Evolutionary conservation across 2,329 filamentous ascomycete species (phyloP).

Genomic region (Teratosphaeria epicoccoides): DNA sequence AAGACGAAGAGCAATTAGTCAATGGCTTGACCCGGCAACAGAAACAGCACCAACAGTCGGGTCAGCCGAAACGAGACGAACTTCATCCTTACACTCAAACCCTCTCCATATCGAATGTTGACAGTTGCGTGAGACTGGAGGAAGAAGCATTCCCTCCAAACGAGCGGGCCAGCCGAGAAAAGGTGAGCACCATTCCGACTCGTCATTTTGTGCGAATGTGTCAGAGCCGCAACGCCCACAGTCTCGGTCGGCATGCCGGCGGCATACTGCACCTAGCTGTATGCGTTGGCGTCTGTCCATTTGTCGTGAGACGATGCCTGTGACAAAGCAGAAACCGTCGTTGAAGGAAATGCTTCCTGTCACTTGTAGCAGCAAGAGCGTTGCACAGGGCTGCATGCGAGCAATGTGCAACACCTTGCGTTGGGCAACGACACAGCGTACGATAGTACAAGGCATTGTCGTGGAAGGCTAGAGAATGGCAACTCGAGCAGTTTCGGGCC

Average conservation of each 20-base stretch:
- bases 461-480: not conserved
- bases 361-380: not conserved
- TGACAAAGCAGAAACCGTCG: not conserved
- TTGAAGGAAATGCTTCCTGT: not conserved
- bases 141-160: constrained; percentile 47
- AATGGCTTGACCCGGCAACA: constrained; percentile 5
- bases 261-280: constrained; percentile 14
- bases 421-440: constrained; percentile 3
- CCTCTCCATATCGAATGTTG: constrained; percentile 55
- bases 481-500: not conserved
- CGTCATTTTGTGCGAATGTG: not conserved
- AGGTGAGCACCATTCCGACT: constrained; percentile 40
- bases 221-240: not conserved
- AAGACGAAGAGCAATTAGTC: constrained; percentile 8
- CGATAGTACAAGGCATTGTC: not conserved
- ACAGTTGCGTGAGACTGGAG: constrained; percentile 51
- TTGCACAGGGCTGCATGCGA: not conserved
- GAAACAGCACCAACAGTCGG: not conserved
- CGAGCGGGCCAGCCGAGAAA: constrained; percentile 49
- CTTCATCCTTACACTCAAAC: constrained; percentile 66
- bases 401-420: constrained; percentile 1
- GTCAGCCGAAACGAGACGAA: constrained; percentile 35
- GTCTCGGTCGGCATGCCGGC: constrained; percentile 13
- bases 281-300: constrained; percentile 16
- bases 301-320: not conserved